Evolutionary conservation across 108 stramenopile genomes (phyloP), one percentile per base, ranked within the genome.

Genomic region (Conticribra guillardii): DNA sequence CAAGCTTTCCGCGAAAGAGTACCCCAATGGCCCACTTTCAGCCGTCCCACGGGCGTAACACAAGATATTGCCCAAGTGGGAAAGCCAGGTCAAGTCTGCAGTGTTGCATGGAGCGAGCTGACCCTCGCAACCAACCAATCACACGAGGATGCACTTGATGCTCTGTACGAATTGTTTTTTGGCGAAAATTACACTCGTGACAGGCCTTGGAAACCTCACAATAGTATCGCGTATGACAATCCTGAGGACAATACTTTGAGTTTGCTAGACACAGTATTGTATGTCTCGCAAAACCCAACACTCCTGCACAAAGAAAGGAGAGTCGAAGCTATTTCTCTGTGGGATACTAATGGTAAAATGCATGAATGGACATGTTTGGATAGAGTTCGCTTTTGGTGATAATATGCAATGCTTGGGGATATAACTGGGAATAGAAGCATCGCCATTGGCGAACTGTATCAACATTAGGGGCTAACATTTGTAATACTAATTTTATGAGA

Each of bases 171-270:
- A 5, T 34, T 83, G 11, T 83, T 83, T 50, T 54, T 64, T 9
- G 70, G 57, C 5, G 32, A 41, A 16, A 32, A 26, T 8, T 44
- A 32, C 32, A 5, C 28, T 2, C 58, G 79, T 4, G 58, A 80
- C 22, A 32, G 79, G 47, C 78, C 79, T 33, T 83, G 82, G 82
- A 83, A 74, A 19, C 82, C 82, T 19, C 82, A 83, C 31, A 83
- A 75, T 46, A 64, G 61, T 64, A 57, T 83, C 11, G 82, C 79
- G 1, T 83, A 83, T 33, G 82, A 83, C 51, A 83, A 83, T 61
- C 82, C 82, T 0, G 79, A 80, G 27, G 58, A 69, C 23, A 70
- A 68, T 41, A 27, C 57, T 50, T 49, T 83, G 64, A 80, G 68
- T 55, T 44, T 78, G 33, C 54, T 63, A 23, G 76, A 83, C 71